Conservation (phyloP, 2,329 filamentous ascomycete species). For the Fusarium pseudocircinatum region DNA sequence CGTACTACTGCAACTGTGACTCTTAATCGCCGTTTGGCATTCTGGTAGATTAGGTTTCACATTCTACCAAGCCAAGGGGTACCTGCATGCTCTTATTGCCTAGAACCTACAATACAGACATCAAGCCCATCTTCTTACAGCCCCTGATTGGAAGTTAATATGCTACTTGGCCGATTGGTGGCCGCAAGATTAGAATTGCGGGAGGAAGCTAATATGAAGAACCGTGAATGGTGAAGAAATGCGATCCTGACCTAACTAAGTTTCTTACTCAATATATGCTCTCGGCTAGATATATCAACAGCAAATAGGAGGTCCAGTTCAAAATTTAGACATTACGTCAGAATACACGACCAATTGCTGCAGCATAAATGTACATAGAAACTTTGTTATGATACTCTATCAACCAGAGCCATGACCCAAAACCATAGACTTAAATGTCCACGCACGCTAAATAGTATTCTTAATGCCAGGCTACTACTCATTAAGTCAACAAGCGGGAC, state of each 20-base stretch:
- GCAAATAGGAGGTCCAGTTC: rapidly evolving
- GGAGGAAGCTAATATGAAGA: not conserved
- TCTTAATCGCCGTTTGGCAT: not conserved
- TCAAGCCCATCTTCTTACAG: not conserved
- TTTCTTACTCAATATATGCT: not conserved
- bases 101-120: not conserved
- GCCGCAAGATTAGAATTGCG: not conserved
- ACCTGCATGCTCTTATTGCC: not conserved
- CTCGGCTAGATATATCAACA: no score
- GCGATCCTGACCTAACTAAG: not conserved
- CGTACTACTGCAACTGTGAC: not conserved
- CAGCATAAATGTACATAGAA: not conserved
- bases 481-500: no score
- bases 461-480: not conserved
- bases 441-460: no score
- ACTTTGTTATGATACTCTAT: not conserved
- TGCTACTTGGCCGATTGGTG: not conserved
- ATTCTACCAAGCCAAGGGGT: rapidly evolving
- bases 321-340: not conserved
- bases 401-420: rapidly evolving
- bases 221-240: not conserved
- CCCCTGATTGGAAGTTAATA: not conserved
- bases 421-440: not conserved
- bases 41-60: not conserved
- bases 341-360: not conserved